Conservation (phyloP, 192 early-diverging fungal genomes). For the Coemansia sp. region DNA sequence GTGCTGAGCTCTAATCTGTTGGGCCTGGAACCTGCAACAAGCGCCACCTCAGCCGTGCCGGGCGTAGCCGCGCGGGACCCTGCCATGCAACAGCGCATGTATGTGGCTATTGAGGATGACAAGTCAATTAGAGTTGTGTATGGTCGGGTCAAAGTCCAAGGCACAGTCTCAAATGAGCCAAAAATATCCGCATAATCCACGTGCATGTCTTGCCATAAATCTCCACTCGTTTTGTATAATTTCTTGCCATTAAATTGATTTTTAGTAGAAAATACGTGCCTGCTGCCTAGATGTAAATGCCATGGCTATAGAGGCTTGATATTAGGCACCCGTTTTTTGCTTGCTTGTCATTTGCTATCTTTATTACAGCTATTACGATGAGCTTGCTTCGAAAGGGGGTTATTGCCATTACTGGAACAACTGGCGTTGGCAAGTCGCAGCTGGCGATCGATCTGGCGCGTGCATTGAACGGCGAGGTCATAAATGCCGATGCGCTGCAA, state of each 20-base stretch:
- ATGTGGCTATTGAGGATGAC: constrained; percentile 29
- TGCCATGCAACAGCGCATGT: constrained; percentile 30
- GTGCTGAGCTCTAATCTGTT: constrained; percentile 16
- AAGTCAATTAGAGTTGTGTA: constrained; percentile 33
- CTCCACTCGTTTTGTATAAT: too few relatives aligned
- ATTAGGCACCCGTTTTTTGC: not conserved
- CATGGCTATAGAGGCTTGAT: too few relatives aligned
- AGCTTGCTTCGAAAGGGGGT: constrained; percentile 33
- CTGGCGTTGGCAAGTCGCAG: constrained; percentile 96
- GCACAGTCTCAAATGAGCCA: not conserved
- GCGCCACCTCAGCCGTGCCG: not conserved
- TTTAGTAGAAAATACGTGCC: too few relatives aligned
- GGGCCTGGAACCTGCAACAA: not conserved
- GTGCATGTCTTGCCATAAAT: too few relatives aligned
- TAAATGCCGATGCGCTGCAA: constrained; percentile 96
- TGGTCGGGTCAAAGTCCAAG: constrained; percentile 13
- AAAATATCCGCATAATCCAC: not conserved
- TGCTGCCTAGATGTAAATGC: too few relatives aligned
- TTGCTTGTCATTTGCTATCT: not conserved
- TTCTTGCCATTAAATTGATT: too few relatives aligned
- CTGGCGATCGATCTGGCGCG: constrained; percentile 83
- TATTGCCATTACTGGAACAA: constrained; percentile 77
- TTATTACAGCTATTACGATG: not conserved
- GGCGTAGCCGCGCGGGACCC: not conserved
- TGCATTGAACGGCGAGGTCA: constrained; percentile 77